Evolutionary conservation across 2,329 filamentous ascomycete species (phyloP).

Genomic region (Apiospora hydei): DNA sequence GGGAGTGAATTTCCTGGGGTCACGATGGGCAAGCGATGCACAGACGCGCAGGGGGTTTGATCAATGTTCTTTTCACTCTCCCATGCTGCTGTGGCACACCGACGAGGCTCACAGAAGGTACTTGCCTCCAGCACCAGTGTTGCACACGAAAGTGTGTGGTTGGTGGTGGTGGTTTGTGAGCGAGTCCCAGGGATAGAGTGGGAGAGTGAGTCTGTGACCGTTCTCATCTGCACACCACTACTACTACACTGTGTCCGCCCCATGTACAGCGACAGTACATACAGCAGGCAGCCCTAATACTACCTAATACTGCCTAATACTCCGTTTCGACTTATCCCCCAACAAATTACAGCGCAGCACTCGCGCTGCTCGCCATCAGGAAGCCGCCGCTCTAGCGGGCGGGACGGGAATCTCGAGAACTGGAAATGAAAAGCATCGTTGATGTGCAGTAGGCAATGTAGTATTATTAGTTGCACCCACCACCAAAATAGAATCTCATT

Average conservation of each 20-base stretch:
- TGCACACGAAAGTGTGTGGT: neutral
- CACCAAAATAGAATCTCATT: constrained; percentile 20
- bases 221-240: neutral
- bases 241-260: neutral
- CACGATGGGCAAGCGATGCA: constrained; percentile 12
- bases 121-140: neutral
- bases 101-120: neutral
- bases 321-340: neutral
- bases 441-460: neutral
- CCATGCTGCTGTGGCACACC: constrained; percentile 4
- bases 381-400: constrained; percentile 12
- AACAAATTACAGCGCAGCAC: constrained; percentile 15
- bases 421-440: constrained; percentile 18
- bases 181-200: neutral
- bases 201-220: neutral
- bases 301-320: neutral
- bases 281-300: neutral
- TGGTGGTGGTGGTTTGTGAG: neutral
- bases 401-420: constrained; percentile 6
- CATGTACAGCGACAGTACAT: neutral
- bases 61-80: constrained; percentile 2
- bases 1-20: constrained; percentile 6
- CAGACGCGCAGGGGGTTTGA: neutral
- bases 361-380: neutral
- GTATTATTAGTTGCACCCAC: constrained; percentile 16